These are phyloP conservation scores for Pichia sp. DNA, from an alignment of 1,139 yeast species.

Conservation along the genomic window DNA sequence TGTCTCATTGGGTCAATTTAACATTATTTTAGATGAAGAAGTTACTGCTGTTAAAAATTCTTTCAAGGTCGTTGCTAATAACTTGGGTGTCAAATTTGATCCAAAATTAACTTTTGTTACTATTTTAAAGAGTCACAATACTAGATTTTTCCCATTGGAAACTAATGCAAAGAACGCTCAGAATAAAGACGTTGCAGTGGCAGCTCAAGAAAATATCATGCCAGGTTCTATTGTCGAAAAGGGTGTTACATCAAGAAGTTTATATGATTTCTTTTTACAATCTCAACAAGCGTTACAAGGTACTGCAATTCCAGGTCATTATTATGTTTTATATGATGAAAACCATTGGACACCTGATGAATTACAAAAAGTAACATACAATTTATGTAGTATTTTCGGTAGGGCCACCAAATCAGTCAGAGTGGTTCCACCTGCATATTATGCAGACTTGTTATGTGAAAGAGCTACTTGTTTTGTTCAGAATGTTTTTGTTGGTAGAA, in stretches of 20 bases:
- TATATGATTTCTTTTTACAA: constrained; percentile 29
- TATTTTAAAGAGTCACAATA: constrained; percentile 27
- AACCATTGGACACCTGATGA: constrained; percentile 26
- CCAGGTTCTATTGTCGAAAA: constrained; percentile 30
- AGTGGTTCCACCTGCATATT: constrained; percentile 29
- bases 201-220: constrained; percentile 21
- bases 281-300: constrained; percentile 31
- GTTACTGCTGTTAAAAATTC: constrained; percentile 26
- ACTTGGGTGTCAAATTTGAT: constrained; percentile 16
- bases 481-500: constrained; percentile 8
- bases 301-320: constrained; percentile 31
- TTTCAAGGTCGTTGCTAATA: constrained; percentile 16
- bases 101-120: constrained; percentile 29
- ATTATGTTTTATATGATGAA: constrained; percentile 29
- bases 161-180: constrained; percentile 23
- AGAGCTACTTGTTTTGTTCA: constrained; percentile 27
- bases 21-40: constrained; percentile 25
- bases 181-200: constrained; percentile 20
- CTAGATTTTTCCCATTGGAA: constrained; percentile 28
- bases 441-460: constrained; percentile 28
- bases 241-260: constrained; percentile 27
- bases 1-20: constrained; percentile 29
- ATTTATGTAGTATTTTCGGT: constrained; percentile 27
- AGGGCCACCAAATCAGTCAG: constrained; percentile 30
- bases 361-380: constrained; percentile 26